Percentiles rank a stretch among this genome's conserved stretches.
These are phyloP conservation scores for Vanilla planifolia DNA, from an alignment of 106 monocot genomes.

Conservation along the genomic window DNA sequence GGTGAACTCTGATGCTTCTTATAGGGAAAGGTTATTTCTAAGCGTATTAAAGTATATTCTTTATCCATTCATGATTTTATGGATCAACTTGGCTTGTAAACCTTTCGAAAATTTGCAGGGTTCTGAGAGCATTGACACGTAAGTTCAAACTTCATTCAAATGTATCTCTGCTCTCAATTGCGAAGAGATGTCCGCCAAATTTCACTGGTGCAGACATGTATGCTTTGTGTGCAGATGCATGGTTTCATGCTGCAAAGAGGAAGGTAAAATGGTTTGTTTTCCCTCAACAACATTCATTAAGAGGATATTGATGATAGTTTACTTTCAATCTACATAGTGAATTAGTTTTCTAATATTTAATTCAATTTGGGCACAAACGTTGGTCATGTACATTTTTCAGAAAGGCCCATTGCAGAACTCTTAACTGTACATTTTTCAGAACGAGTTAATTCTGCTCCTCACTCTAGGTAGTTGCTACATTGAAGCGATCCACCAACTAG, in stretches of 20 bases:
- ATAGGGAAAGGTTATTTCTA: conserved; percentile 68
- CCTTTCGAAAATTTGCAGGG: conserved; percentile 23
- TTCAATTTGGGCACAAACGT: too few relatives aligned
- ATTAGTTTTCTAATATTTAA: too few relatives aligned
- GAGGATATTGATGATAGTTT: too few relatives aligned
- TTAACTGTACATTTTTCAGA: too few relatives aligned
- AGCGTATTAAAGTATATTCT: background rate
- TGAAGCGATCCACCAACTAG: too few relatives aligned
- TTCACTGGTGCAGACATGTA: conserved; percentile 99
- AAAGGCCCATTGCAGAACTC: too few relatives aligned
- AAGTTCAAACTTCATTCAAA: conserved; percentile 76
- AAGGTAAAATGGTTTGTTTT: conserved; percentile 30
- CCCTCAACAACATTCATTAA: too few relatives aligned
- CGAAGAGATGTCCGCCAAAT: conserved; percentile 77
- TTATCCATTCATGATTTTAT: background rate
- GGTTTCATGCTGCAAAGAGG: conserved; percentile 93
- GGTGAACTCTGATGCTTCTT: conserved; percentile 68
- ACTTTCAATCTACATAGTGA: too few relatives aligned
- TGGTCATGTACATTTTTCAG: too few relatives aligned
- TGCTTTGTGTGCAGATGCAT: conserved; percentile 97
- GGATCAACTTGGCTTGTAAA: background rate
- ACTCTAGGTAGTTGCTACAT: too few relatives aligned
- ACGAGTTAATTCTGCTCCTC: too few relatives aligned
- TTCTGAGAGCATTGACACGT: conserved; percentile 80
- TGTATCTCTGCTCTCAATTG: conserved; percentile 74